phyloP scores from a whole-genome alignment of 345 rosid species.

The Eucalyptus melliodora region DNA sequence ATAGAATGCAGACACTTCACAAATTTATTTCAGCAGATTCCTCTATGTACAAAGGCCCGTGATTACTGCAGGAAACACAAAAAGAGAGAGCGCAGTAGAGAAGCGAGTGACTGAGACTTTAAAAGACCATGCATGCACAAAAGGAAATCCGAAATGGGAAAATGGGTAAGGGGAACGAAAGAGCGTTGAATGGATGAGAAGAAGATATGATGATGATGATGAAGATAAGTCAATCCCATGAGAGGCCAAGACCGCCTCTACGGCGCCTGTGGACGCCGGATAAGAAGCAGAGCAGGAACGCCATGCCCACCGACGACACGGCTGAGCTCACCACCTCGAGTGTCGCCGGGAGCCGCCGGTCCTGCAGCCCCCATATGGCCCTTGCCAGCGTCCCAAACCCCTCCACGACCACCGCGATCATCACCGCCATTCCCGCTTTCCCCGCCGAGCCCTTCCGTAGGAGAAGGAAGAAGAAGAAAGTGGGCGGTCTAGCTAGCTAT shows the following conservation, averaged over 20 bases:
- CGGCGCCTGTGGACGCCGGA: slow-evolving; percentile 12
- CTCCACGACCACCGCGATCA: slow-evolving; percentile 14
- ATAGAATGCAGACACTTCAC: background rate
- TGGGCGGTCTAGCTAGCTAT: background rate
- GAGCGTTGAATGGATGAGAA: background rate
- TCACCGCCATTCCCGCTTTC: slow-evolving; percentile 11
- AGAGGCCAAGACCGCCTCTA: slow-evolving; percentile 4
- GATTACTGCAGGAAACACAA: background rate
- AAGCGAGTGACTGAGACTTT: background rate
- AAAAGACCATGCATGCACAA: background rate
- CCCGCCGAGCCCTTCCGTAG: background rate
- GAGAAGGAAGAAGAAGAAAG: background rate
- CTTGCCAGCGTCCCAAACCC: slow-evolving; percentile 12
- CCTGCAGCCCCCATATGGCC: slow-evolving; percentile 18
- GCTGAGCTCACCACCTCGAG: slow-evolving; percentile 17
- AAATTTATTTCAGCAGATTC: background rate
- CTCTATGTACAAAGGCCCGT: background rate
- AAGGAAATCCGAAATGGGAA: background rate
- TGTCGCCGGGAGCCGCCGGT: slow-evolving; percentile 9
- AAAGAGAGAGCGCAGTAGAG: background rate
- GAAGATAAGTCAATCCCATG: background rate
- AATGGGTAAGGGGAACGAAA: background rate
- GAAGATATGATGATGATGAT: background rate
- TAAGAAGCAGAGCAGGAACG: slow-evolving; percentile 22
- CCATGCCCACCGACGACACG: slow-evolving; percentile 7